phyloP scores from a whole-genome alignment of 2,329 filamentous ascomycete species.

The Fusarium piperis region DNA sequence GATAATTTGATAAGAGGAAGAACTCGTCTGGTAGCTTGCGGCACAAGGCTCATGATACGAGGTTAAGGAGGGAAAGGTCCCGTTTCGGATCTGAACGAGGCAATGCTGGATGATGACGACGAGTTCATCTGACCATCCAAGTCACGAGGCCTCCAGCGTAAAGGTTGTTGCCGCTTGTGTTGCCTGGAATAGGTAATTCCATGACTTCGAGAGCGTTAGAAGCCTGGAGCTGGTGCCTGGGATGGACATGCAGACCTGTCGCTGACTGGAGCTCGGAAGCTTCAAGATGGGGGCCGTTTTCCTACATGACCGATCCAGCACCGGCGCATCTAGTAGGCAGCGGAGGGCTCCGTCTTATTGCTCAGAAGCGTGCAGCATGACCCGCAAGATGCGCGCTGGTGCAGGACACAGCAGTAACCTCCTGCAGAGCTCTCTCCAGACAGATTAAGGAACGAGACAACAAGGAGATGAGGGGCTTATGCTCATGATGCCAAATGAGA shows the following conservation, averaged over 20 bases:
- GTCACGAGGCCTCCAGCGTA: constrained; percentile 27
- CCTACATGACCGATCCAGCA: neutral
- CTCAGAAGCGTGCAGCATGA: neutral
- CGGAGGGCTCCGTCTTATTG: neutral
- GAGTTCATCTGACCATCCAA: constrained; percentile 22
- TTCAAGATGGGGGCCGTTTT: constrained; percentile 22
- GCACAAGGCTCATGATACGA: constrained; percentile 7
- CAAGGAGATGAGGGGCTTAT: neutral
- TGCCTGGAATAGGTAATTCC: constrained; percentile 15
- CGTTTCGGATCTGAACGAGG: constrained; percentile 3
- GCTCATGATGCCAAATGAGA: constrained; percentile 2
- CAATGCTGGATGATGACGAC: constrained; percentile 26
- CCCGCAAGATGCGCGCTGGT: constrained; percentile 4
- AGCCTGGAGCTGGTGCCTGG: constrained; percentile 32
- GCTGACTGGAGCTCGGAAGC: constrained; percentile 32
- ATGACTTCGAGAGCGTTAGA: constrained; percentile 8
- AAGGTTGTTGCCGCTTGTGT: constrained; percentile 24
- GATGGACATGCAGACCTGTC: constrained; percentile 15
- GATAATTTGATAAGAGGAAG: constrained; percentile 1
- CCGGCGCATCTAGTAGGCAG: neutral
- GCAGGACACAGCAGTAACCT: constrained; percentile 2
- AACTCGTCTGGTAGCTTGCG: neutral
- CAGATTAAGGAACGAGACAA: constrained; percentile 1
- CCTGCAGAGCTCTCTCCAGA: neutral
- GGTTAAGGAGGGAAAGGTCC: neutral